Base-by-base conservation (phyloP, 2,329 filamentous ascomycete genomes). In the Epichloe scottii region DNA sequence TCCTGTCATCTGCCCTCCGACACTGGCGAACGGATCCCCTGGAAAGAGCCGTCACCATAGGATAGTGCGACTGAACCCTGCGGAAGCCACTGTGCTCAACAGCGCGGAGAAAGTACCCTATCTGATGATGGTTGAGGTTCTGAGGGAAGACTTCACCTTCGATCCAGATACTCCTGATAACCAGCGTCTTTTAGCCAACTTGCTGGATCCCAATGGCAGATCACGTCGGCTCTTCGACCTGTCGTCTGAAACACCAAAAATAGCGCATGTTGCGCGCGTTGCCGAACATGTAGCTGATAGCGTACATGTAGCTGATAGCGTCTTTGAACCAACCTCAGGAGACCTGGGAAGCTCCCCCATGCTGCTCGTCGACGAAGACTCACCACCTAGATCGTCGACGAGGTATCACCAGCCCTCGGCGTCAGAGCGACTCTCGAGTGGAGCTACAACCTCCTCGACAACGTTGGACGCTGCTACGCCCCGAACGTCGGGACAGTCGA, bases 61-160 rank as follows among this genome's bases (percentile, higher is more conserved):
- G 37, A 89, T 93, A 53, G 87, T 93, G 44, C 79, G 87, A 38
- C 74, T 93, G 47, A 93, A 90, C 60, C 88, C 87, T 6, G 85
- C 86, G 1, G 87, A 93, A 66, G 84, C 87, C 5, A 91, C 87
- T 0, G 88, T 90, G 50, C 70, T 93, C 48, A 93, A 93, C 66
- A 93, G 87, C 63, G 87, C 87, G 4, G 87, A 93, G 64, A 86
- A 89, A 63, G 87, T 93, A 43, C 87, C 87, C 1, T 93, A 89
- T 66, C 68, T 93, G 47, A 74, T 93, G 30, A 90, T 93, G 86
- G 80, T 91, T 2, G 87, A 93, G 62, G 82, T 93, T 21, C 68
- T 93, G 46, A 74, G 84, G 23, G 87, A 91, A 57, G 87, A 93
- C 60, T 91, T 93, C 61, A 83, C 84, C 35, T 93, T 93, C 59